Conservation (phyloP, 306 rosid species). For the Rosa lucieae region DNA sequence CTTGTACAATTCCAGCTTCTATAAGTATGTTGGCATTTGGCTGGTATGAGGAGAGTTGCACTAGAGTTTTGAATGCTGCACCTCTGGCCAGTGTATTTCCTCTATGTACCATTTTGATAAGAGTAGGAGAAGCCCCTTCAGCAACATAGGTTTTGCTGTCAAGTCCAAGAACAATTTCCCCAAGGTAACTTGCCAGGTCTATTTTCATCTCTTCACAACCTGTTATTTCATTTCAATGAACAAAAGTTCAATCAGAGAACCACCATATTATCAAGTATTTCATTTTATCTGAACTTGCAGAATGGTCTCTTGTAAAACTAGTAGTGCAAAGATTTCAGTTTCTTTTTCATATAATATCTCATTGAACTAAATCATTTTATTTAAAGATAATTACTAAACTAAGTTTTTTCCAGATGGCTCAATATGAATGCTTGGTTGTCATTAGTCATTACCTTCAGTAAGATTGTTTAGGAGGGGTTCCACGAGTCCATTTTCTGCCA, state of each 20-base stretch:
- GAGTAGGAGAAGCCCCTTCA: conserved; percentile 37
- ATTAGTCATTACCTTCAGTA: conserved; percentile 34
- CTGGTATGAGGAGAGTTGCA: conserved; percentile 38
- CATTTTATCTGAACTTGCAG: not conserved
- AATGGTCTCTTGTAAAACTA: not conserved
- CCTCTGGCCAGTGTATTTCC: conserved; percentile 35
- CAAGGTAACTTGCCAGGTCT: conserved; percentile 52
- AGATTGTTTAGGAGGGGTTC: conserved; percentile 46
- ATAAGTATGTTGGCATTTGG: conserved; percentile 35
- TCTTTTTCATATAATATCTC: not conserved
- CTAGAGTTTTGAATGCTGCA: conserved; percentile 43
- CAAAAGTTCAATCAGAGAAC: not conserved
- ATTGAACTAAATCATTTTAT: not conserved
- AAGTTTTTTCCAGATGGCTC: not conserved
- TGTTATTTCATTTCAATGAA: conserved; percentile 10
- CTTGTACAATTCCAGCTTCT: conserved; percentile 39
- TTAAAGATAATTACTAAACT: not conserved
- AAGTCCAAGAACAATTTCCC: conserved; percentile 41
- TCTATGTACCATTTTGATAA: conserved; percentile 33
- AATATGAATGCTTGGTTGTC: not conserved
- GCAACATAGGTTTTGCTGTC: conserved; percentile 40
- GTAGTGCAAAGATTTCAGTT: not conserved
- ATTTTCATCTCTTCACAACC: conserved; percentile 42
- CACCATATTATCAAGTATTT: not conserved
- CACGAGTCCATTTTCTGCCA: conserved; percentile 50